phyloP scores from a whole-genome alignment of 495 filamentous ascomycete species.

The Tuber melanosporum region DNA sequence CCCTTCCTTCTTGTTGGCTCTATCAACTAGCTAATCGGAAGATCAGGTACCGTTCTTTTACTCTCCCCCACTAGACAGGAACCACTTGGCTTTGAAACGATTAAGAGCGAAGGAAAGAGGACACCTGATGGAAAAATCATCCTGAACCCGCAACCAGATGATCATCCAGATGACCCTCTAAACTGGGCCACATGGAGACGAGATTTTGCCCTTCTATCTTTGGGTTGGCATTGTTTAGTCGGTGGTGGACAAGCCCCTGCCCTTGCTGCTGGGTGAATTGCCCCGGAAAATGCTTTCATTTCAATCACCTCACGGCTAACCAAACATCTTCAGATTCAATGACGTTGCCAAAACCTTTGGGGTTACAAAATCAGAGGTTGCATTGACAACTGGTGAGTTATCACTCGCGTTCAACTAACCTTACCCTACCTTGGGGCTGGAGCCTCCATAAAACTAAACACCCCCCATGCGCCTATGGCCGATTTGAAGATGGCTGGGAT shows the following conservation, averaged over 20 bases:
- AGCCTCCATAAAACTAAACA: not conserved
- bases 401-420: not conserved
- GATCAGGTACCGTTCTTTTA: slow-evolving; percentile 64
- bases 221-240: slow-evolving; percentile 87
- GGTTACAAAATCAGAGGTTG: slow-evolving; percentile 66
- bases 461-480: not conserved
- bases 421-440: not conserved
- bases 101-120: slow-evolving; percentile 57
- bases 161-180: slow-evolving; percentile 81
- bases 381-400: slow-evolving; percentile 62
- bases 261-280: slow-evolving; percentile 63
- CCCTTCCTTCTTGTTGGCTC: not conserved
- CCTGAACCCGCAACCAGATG: slow-evolving; percentile 85
- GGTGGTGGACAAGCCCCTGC: slow-evolving; percentile 91
- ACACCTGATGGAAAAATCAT: slow-evolving; percentile 80
- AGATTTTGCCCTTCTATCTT: slow-evolving; percentile 70
- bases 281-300: not conserved
- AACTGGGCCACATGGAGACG: slow-evolving; percentile 86
- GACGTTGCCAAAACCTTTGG: slow-evolving; percentile 66
- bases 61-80: slow-evolving; percentile 64
- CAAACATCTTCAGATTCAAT: slow-evolving; percentile 50
- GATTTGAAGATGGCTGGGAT: not conserved
- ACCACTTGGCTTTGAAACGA: slow-evolving; percentile 43
- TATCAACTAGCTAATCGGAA: slow-evolving; percentile 6
- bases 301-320: not conserved